These are phyloP conservation scores for Monosporascus sp. DNA, from an alignment of 2,329 filamentous ascomycete species.

Conservation along the genomic window DNA sequence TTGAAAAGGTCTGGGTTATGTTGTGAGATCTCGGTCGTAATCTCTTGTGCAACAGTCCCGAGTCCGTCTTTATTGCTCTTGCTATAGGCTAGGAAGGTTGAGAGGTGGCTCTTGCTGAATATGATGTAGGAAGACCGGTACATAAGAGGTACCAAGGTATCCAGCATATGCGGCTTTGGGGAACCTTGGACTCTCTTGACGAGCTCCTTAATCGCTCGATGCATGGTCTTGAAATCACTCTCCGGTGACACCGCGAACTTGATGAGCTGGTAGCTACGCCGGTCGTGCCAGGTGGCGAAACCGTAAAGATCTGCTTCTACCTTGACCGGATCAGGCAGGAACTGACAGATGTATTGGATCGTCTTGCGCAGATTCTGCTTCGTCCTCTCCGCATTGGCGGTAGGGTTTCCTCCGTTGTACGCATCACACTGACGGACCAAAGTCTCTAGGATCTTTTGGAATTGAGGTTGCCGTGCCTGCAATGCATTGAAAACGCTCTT, in stretches of 20 bases:
- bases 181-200: constrained; percentile 72
- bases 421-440: constrained; percentile 82
- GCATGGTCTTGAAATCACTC: constrained; percentile 87
- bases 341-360: constrained; percentile 67
- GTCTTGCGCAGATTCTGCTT: constrained; percentile 68
- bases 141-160: constrained; percentile 76
- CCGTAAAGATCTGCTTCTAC: constrained; percentile 76
- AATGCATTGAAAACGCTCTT: constrained; percentile 86
- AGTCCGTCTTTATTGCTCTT: constrained; percentile 77
- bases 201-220: constrained; percentile 85
- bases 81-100: constrained; percentile 82
- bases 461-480: constrained; percentile 70
- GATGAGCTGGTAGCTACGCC: constrained; percentile 83
- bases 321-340: constrained; percentile 70
- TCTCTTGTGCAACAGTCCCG: constrained; percentile 75
- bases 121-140: constrained; percentile 80
- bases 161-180: constrained; percentile 60
- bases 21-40: constrained; percentile 88
- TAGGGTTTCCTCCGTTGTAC: constrained; percentile 82
- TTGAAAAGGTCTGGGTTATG: constrained; percentile 88
- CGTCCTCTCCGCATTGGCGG: constrained; percentile 63
- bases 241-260: constrained; percentile 79
- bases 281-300: constrained; percentile 87
- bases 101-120: constrained; percentile 91
- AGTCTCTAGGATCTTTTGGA: constrained; percentile 67